Evolutionary conservation across 2,329 filamentous ascomycete species (phyloP).

Genomic region (Arthroderma sp.): DNA sequence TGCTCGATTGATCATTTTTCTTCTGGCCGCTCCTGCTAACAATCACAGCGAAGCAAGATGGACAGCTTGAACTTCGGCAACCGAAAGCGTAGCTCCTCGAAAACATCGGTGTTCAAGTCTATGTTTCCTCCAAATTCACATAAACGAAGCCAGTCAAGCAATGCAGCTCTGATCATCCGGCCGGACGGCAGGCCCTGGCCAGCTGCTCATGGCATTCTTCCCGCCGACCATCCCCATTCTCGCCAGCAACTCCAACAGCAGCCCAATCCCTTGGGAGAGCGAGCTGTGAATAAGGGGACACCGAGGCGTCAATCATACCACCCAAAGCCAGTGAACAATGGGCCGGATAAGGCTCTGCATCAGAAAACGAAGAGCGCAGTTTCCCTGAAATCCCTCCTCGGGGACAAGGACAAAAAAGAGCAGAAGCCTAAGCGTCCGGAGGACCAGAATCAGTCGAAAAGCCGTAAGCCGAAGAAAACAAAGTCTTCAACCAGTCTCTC

Average conservation of each 20-base stretch:
- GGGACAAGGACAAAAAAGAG: slow-evolving; percentile 35
- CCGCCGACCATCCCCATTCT: slow-evolving; percentile 37
- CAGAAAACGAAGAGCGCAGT: slow-evolving; percentile 43
- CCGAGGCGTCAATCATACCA: slow-evolving; percentile 15
- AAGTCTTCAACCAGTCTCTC: slow-evolving; percentile 78
- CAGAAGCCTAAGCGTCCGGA: slow-evolving; percentile 19
- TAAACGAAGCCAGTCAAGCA: slow-evolving; percentile 34
- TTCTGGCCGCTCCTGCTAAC: no score
- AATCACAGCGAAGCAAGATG: no score
- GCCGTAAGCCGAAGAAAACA: slow-evolving; percentile 48
- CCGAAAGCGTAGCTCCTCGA: slow-evolving; percentile 21
- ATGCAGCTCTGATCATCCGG: slow-evolving; percentile 12
- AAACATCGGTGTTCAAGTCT: slow-evolving; percentile 38
- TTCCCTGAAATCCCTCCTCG: slow-evolving; percentile 37
- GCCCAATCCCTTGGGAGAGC: slow-evolving; percentile 20
- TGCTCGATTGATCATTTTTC: no score
- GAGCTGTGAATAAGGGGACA: slow-evolving; percentile 24
- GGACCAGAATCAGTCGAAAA: slow-evolving; percentile 21
- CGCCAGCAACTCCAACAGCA: slow-evolving; percentile 16
- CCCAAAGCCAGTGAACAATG: slow-evolving; percentile 27
- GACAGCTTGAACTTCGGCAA: slow-evolving; percentile 20
- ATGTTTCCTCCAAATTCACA: slow-evolving; percentile 40
- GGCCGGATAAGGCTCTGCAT: slow-evolving; percentile 28
- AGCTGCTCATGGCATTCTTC: slow-evolving; percentile 30
- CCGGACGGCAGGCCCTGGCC: slow-evolving; percentile 12